Base-by-base conservation (phyloP, 179 eudicot genomes). In the Actinidia chinensis region DNA sequence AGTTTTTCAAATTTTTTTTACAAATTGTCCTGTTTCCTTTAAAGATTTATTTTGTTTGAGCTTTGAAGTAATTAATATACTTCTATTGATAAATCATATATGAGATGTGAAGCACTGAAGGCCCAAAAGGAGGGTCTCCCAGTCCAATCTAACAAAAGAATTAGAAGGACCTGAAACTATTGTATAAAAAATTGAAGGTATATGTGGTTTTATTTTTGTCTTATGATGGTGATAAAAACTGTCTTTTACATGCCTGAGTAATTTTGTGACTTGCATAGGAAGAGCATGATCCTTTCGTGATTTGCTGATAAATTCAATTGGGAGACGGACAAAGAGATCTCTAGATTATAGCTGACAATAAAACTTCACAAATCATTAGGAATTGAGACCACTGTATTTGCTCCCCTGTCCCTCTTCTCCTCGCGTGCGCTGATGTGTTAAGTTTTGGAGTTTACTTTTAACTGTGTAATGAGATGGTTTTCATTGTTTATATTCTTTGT, bases 251-350 rank as follows among this genome's bases (percentile, higher is more conserved):
- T n/a, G n/a, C 59, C 60, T 80, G 68, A 86, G 55, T 68, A 22
- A 42, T 70, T 74, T 64, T 61, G 8, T 59, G 73, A 71, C 78
- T 81, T 82, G 81, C n/a, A n/a, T 86, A 96, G 99, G 99, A 96
- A 85, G 99, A 96, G 86, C 98, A 94, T 81, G 85, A 83, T 83
- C 82, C 98, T 89, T 91, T 77, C 97, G 91, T 63, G 97, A 96
- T 82, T 96, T 79, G 95, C 99, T 82, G 99, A 96, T 86, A 90
- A 86, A 87, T 90, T 96, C 93, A 84, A 94, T 33, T 97, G 89
- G 88, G 98, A 92, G 81, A 96, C 92, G 85, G 99, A 96, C 85
- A 87, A 74, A 82, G 99, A 96, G 89, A 92, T 94, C 68, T 87
- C 97, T 76, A 90, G 91, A 85, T 96, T 78, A 77, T 85, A 78